Evolutionary conservation across 2,329 filamentous ascomycete species (phyloP), one percentile per base, ranked within the genome.

Genomic region (Botrytis byssoidea): DNA sequence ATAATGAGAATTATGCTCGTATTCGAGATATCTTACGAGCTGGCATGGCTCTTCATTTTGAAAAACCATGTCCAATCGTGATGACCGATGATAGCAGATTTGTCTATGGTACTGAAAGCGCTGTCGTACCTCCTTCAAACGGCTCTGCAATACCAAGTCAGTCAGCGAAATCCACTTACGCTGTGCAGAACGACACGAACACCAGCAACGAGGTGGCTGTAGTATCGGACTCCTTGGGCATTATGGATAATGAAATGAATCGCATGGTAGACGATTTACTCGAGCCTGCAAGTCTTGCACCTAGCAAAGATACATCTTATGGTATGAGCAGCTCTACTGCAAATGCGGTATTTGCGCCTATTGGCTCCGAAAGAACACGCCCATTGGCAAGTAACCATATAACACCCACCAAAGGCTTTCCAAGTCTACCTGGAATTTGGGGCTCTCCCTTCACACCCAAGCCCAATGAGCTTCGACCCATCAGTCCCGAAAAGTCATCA

Each of bases 1-100:
- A 90, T 72, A 84, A 88, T 48, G 91, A 93, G 81, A 91, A 91
- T 87, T 84, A 91, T n/a, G 88, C 88, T 79, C 86, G 91, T 59
- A 85, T 92, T 71, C 86, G 87, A 72, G 89, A 90, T 74, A 85
- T 92, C 46, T 83, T 92, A 12, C 85, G 88, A 66, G 89, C 90
- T 80, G 90, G 88, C 4, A 82, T 91, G 55, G 82, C 87, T 71
- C 81, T 92, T 42, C 86, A 87, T n/a, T 83, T 86, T 72, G 84
- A 85, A 76, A 82, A 84, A 69, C 83, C 77, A 80, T 76, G 78
- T 77, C 72, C 79, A 75, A 73, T 80, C 75, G 84, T 77, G 83
- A 83, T 80, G 84, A 83, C 84, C 37, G 81, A 83, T 35, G 67
- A 72, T 59, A 82, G 85, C 74, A 75, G 83, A 12, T 89, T 89